These are phyloP conservation scores for Ananas comosus DNA, from an alignment of 176 grass and related monocot species.

Conservation along the genomic window DNA sequence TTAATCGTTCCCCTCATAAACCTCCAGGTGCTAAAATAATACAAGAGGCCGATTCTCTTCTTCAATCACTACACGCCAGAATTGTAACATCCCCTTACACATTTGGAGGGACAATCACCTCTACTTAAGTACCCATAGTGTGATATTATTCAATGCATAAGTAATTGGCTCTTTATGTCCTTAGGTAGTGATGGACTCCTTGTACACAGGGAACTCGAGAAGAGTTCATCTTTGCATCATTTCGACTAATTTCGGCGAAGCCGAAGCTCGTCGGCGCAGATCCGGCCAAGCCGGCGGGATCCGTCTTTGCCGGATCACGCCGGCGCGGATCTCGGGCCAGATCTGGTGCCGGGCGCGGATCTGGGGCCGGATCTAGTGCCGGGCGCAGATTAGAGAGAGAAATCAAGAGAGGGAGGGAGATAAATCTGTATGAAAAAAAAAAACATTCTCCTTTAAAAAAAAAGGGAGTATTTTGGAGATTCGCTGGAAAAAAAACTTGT, in stretches of 20 bases:
- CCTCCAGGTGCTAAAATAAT: neutral
- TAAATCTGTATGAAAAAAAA: too few species aligned
- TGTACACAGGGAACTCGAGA: neutral
- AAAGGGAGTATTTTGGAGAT: too few species aligned
- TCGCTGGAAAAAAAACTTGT: too few species aligned
- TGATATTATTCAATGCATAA: neutral
- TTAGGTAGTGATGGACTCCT: neutral
- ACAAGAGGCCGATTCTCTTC: neutral
- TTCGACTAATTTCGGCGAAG: slow-evolving; percentile 17
- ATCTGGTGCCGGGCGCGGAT: too few species aligned
- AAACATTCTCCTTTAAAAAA: too few species aligned
- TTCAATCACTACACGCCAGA: neutral
- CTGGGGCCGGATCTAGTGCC: too few species aligned
- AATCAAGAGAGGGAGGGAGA: too few species aligned
- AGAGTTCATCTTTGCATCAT: slow-evolving; percentile 14
- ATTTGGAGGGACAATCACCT: neutral
- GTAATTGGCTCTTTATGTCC: neutral
- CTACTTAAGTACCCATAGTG: neutral
- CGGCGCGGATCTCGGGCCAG: too few species aligned
- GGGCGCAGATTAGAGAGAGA: too few species aligned
- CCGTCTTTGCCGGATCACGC: too few species aligned
- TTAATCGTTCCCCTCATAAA: neutral
- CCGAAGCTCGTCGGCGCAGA: too few species aligned
- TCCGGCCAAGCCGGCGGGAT: too few species aligned
- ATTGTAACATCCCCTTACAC: neutral